These are phyloP conservation scores for Vitis hybrid DNA, from an alignment of 177 flowering plant genomes.

Conservation along the genomic window DNA sequence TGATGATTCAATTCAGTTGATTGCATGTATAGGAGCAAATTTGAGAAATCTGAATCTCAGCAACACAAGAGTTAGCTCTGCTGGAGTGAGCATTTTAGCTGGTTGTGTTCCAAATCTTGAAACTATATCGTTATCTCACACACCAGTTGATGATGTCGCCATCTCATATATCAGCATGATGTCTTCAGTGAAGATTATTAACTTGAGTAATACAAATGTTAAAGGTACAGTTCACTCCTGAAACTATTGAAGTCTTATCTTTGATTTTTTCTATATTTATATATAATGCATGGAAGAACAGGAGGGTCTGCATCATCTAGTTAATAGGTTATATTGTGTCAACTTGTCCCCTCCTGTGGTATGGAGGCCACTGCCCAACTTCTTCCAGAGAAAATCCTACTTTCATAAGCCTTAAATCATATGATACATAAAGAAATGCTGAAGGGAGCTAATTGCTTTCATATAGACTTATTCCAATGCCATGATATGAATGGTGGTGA, in stretches of 20 bases:
- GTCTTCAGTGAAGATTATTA: constrained; percentile 56
- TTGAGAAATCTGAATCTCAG: constrained; percentile 65
- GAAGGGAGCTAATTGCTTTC: too few species aligned
- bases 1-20: constrained; percentile 55
- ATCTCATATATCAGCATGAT: constrained; percentile 57
- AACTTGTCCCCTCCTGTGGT: too few species aligned
- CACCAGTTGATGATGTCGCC: constrained; percentile 62
- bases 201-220: constrained; percentile 63
- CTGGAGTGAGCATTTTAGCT: constrained; percentile 62
- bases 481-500: too few species aligned
- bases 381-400: too few species aligned
- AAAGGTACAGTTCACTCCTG: constrained; percentile 49
- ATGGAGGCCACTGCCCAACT: too few species aligned
- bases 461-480: too few species aligned
- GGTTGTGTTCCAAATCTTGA: constrained; percentile 73
- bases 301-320: neutral
- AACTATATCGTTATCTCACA: constrained; percentile 51
- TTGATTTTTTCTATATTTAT: neutral
- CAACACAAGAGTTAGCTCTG: constrained; percentile 60
- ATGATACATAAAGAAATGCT: too few species aligned
- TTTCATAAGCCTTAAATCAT: too few species aligned
- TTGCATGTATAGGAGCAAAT: constrained; percentile 55
- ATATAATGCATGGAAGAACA: neutral
- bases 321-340: neutral
- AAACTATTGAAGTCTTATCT: neutral